Evolutionary conservation across 306 rosid species (phyloP), one percentile per base, ranked within the genome.

Genomic region (Senna tora): DNA sequence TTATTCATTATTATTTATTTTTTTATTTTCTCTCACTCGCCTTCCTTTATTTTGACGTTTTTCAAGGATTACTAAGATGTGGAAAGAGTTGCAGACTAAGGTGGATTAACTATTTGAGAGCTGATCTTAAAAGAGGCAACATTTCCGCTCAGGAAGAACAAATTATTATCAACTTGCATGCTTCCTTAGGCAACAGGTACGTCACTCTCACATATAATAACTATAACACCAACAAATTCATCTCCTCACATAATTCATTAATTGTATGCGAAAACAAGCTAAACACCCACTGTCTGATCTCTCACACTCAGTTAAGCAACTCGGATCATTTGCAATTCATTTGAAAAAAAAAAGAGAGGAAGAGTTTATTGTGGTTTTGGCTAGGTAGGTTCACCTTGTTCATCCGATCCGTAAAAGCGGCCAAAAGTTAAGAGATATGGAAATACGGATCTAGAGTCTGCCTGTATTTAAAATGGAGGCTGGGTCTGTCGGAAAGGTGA

Each of bases 31-130:
- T 4, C 10, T 33, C 2, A n/a, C 9, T n/a, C 7, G 51, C 8
- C 32, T 55, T 55, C 17, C 11, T 42, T 42, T 9, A 5, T 11
- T 42, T n/a, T 70, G 3, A 65, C 64, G n/a, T n/a, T 13, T 8
- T 9, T 36, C 65, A 75, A 91, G 97, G 97, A 11, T 79, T 84
- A 47, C 74, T 85, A 51, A 84, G 97, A 77, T 91, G 97, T 66
- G 97, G 97, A 19, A 91, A 91, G 81, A 91, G 97, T 53, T 91
- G 98, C 66, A 84, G 96, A 68, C 51, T 93, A 30, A 87, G 98
- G 72, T 93, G 98, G 92, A 83, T 87, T 7, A 93, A 93, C 69
- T 91, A 91, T 72, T 73, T 91, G 74, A 80, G 88, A 88, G 66
- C 78, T 57, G 92, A 85, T 83, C 72, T 91, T 11, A 89, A 76